Conservation (phyloP, 1,139 yeast genomes). For the Candida sanyaensis region DNA sequence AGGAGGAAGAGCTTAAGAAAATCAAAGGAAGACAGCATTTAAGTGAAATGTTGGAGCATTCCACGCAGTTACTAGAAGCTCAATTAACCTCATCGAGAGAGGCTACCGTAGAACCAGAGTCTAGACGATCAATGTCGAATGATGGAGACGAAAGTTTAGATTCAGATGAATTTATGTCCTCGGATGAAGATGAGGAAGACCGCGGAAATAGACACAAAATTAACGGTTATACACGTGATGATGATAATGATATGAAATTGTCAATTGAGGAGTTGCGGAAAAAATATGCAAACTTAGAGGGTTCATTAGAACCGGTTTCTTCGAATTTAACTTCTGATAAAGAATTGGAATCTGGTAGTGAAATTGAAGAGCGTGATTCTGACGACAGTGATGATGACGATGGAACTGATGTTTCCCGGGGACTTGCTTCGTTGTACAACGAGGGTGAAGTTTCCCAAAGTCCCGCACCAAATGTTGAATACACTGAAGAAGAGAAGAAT, state of each 20-base stretch:
- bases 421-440: constrained; percentile 37
- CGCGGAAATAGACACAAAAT: constrained; percentile 2
- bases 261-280: constrained; percentile 65
- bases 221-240: constrained; percentile 14
- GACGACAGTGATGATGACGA: constrained; percentile 21
- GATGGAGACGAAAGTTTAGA: constrained; percentile 21
- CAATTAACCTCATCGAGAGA: constrained; percentile 53
- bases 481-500: constrained; percentile 36
- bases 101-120: constrained; percentile 21
- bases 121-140: constrained; percentile 22
- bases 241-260: constrained; percentile 52
- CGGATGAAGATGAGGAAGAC: constrained; percentile 32
- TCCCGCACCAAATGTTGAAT: constrained; percentile 20
- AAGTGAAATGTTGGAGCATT: constrained; percentile 86
- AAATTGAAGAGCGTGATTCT: constrained; percentile 6
- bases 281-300: constrained; percentile 60
- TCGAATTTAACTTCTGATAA: constrained; percentile 14
- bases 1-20: constrained; percentile 69
- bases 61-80: constrained; percentile 87
- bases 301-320: constrained; percentile 16
- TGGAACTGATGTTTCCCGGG: constrained; percentile 22
- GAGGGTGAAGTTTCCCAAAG: constrained; percentile 11
- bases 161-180: constrained; percentile 21
- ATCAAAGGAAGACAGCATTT: constrained; percentile 85
- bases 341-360: constrained; percentile 6